Base-by-base conservation (phyloP, 768 basidiomycete species). In the Psilocybe azurescens region DNA sequence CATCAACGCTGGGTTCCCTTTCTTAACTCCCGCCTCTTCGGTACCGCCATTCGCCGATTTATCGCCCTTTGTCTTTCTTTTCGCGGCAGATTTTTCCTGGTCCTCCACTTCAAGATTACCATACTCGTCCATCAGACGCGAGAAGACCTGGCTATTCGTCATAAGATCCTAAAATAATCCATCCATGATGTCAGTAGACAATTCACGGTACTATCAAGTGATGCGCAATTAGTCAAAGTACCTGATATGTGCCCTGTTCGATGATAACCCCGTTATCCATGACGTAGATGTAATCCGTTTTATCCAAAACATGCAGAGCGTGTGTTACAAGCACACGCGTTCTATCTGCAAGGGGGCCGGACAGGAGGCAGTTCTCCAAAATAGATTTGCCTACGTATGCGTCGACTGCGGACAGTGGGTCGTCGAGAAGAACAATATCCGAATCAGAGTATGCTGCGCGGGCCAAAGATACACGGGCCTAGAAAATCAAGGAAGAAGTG, bases 351-450 rank as follows among this genome's bases (percentile, higher is more conserved):
- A 89, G 72, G 4, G 87, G 86, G 0, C 87, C 83, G 9, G 70
- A 71, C n/a, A 85, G 73, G 3, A 91, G 71, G 65, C 89, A 90
- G 44, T 88, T 78, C 32, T 90, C 84, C 7, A 91, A 67, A 56
- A 91, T 84, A 28, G 81, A 80, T 65, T 87, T 86, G 18, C 89
- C 88, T 4, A 93, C 91, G 65, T 90, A 87, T 0, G 91, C 86
- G 66, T 94, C 92, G 9, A 94, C 88, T 1, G 92, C 91, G 32
- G 87, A 87, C 38, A 94, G 83, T n/a, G 93, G 89, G 70, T 95
- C 93, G 65, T 95, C 93, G 32, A 94, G 81, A 18, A 94, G 82
- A 41, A 92, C 86, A 56, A 94, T 82, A 64, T 93, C 90, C 1
- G 89, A 81, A 0, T 83, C 76, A 1, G 90, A 87, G 69, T 94